Base-by-base conservation (phyloP, 768 basidiomycete species). In the Amanita exitialis region DNA sequence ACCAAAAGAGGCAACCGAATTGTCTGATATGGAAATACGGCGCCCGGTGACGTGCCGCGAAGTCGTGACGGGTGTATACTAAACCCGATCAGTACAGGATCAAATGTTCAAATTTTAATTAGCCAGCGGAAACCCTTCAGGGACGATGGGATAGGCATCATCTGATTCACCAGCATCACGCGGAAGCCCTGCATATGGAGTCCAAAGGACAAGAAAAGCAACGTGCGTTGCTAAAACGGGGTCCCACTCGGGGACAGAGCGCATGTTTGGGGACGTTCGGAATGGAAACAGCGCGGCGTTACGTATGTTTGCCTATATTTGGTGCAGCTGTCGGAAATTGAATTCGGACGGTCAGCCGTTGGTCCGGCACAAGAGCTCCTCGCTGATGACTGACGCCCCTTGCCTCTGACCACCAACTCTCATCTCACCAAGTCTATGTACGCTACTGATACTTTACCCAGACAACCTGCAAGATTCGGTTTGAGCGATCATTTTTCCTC, bases 401-500 rank as follows among this genome's bases (percentile, higher is more conserved):
- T 23, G 37, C 35, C 28, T 39, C 35, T 37, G n/a, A 52, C 46
- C 45, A 30, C 52, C 53, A 57, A 21, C 39, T 5, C 53, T 51
- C 55, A 58, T 47, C 57, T 54, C 55, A 46, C 51, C 57, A 54
- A 37, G 57, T 59, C 59, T 53, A 63, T 64, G 63, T 56, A 53
- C 55, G 50, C 62, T 60, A 58, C 57, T 44, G 55, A 57, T 42
- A 21, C 49, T 50, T 51, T 27, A 27, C 54, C 20, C 49, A 54
- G 35, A 41, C 15, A 55, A 23, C 55, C 43, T 38, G 47, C 52
- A 49, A 48, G 50, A 41, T 46, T 53, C 27, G 27, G 30, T 34
- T 56, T 48, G 27, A 46, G 20, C 25, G n/a, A 56, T 28, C 44
- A 42, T 32, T 44, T 42, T 52, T 38, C 54, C 27, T 54, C 49